Base-by-base conservation (phyloP, 2,329 filamentous ascomycete species). In the Aspergillus transmontanensis region DNA sequence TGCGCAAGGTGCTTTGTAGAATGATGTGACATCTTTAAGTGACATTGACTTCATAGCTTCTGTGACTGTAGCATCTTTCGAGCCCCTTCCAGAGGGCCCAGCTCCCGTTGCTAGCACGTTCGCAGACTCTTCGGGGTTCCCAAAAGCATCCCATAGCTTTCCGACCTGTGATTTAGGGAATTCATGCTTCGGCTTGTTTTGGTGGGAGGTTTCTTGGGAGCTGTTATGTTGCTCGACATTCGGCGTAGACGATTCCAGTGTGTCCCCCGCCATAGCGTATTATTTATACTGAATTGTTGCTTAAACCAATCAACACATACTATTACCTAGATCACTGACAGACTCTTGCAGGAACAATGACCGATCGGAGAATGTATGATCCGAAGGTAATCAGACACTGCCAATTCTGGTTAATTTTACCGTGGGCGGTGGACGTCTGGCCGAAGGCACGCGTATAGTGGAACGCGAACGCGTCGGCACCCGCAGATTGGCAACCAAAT, bases 1-100 rank as follows among this genome's bases (percentile, higher is more conserved):
- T 23, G 92, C 90, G 77, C 95, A 98, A 0, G 94, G 94, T 62
- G 88, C 86, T 77, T 90, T 90, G 76, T 94, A 89, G 57, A 94
- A 82, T 0, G 87, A 91, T 48, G 71, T 68, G 50, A 75, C 67
- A 58, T 92, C 88, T 43, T 78, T 76, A n/a, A 89, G 70, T 55
- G 75, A 86, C 60, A 80, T 82, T 66, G 73, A 76, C 73, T 75
- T 77, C 68, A 76, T 69, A 53, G 77, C 73, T 60, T 82, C 78
- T 51, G 75, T 74, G 68, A 82, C 73, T 48, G 80, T 73, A 36
- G 78, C 65, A 64, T 80, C 76, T 61, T 79, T 75, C n/a, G 76
- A 69, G 59, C 77, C 76, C 62, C 84, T 91, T 79, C 82, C 90
- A 11, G 84, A 84, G 78, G 82, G 89, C 80, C 87, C 90, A 80